These are phyloP conservation scores for Oryza coarctata DNA, from an alignment of 176 grass and related monocot genomes.

Conservation along the genomic window DNA sequence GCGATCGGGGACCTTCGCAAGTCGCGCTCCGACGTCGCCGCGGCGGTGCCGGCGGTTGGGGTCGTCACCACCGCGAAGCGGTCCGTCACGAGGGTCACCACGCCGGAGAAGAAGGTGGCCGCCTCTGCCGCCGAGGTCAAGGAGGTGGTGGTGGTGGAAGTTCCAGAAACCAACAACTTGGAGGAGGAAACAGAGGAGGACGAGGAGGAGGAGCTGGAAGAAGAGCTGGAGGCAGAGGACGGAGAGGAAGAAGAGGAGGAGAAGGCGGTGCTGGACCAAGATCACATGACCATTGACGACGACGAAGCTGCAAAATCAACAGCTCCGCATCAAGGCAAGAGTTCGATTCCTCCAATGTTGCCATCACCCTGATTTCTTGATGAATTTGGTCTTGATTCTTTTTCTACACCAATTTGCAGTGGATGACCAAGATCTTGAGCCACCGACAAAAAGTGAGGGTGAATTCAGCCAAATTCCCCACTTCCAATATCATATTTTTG, in stretches of 20 bases:
- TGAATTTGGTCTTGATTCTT: slow-evolving; percentile 21
- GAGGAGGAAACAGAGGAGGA: slow-evolving; percentile 35
- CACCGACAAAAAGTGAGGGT: slow-evolving; percentile 38
- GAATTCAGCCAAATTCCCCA: background rate
- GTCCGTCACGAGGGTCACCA: slow-evolving; percentile 34
- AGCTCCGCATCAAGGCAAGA: slow-evolving; percentile 42
- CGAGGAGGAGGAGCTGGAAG: slow-evolving; percentile 39
- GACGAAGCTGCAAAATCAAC: background rate
- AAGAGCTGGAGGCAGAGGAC: slow-evolving; percentile 38
- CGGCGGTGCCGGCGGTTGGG: background rate
- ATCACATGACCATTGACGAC: slow-evolving; percentile 44
- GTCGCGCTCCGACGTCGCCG: slow-evolving; percentile 45
- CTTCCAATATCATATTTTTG: background rate
- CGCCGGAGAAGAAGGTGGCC: slow-evolving; percentile 42
- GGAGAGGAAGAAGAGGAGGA: slow-evolving; percentile 46
- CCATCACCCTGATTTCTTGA: slow-evolving; percentile 8
- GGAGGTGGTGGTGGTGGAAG: slow-evolving; percentile 59
- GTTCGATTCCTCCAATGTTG: background rate
- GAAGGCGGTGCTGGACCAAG: slow-evolving; percentile 46
- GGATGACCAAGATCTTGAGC: slow-evolving; percentile 36
- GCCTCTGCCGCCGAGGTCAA: slow-evolving; percentile 38
- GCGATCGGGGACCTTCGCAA: slow-evolving; percentile 59
- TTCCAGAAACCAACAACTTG: slow-evolving; percentile 19
- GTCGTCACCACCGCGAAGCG: slow-evolving; percentile 9
- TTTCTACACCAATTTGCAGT: background rate